These are phyloP conservation scores for Moesziomyces antarcticus DNA, from an alignment of 1,284 basidiomycete genomes.

Conservation along the genomic window DNA sequence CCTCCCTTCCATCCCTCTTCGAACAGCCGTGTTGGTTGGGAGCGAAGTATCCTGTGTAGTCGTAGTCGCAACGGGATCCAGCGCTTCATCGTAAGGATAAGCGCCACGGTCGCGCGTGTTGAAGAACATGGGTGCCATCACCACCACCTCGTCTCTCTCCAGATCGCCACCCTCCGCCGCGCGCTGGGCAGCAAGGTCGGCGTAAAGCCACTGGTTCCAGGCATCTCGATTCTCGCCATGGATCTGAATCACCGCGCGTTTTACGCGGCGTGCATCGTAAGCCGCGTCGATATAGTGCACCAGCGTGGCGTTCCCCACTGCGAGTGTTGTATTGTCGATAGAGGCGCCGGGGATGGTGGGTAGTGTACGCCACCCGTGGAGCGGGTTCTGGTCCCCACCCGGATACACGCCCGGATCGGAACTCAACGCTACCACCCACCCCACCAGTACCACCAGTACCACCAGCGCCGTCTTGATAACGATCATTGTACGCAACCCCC, in stretches of 20 bases:
- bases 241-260: conserved; percentile 59
- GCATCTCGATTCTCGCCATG: conserved; percentile 61
- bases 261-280: conserved; percentile 51
- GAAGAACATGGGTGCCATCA: conserved; percentile 61
- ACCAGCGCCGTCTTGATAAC: too few relatives aligned
- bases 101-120: conserved; percentile 50
- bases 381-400: conserved; percentile 25
- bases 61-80: conserved; percentile 10
- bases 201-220: conserved; percentile 63
- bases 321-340: conserved; percentile 56
- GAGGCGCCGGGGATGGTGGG: conserved; percentile 49
- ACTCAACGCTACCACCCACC: conserved; percentile 4
- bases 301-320: conserved; percentile 44
- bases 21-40: too few relatives aligned
- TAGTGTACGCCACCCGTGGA: conserved; percentile 43
- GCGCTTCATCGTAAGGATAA: conserved; percentile 39
- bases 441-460: background rate
- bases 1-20: background rate
- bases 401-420: conserved; percentile 54
- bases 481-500: too few relatives aligned
- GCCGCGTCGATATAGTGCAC: conserved; percentile 51
- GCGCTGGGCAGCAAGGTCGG: conserved; percentile 50
- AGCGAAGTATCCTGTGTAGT: conserved; percentile 13
- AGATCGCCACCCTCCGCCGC: conserved; percentile 48
- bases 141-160: conserved; percentile 52